Conservation (phyloP, 179 eudicot species). For the Heliamphora pulchella region DNA sequence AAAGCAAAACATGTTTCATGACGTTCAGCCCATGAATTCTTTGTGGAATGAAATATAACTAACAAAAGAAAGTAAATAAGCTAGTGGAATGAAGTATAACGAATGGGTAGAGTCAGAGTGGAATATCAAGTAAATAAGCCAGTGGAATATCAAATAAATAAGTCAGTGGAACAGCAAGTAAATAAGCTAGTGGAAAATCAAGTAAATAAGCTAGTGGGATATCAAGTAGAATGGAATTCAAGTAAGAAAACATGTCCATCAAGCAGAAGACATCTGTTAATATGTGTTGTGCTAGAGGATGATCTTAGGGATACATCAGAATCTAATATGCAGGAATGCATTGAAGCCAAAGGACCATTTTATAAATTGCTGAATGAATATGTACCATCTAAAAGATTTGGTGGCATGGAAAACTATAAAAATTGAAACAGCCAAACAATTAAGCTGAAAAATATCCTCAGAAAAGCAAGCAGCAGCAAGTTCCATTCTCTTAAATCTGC, state of each 20-base stretch:
- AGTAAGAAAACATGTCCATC: not conserved
- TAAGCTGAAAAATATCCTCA: not conserved
- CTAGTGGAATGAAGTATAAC: not conserved
- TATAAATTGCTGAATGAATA: not conserved
- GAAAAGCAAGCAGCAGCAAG: not conserved
- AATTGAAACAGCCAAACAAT: not conserved
- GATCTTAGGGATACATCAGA: not conserved
- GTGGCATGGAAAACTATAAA: not conserved
- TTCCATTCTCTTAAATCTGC: not conserved
- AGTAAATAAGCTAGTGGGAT: not conserved
- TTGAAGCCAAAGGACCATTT: not conserved
- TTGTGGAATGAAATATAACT: not conserved
- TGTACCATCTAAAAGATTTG: not conserved
- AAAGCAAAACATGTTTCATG: conserved; percentile 10
- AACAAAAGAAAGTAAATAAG: not conserved
- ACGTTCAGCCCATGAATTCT: not conserved
- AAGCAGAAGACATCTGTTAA: not conserved
- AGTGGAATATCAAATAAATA: not conserved
- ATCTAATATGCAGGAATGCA: not conserved
- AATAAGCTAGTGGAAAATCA: not conserved
- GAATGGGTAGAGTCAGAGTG: no score
- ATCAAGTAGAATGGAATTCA: not conserved
- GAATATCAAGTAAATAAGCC: not conserved
- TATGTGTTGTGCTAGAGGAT: not conserved
- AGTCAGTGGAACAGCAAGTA: not conserved